Base-by-base conservation (phyloP, 2,329 filamentous ascomycete genomes). In the Exophiala sideris region DNA sequence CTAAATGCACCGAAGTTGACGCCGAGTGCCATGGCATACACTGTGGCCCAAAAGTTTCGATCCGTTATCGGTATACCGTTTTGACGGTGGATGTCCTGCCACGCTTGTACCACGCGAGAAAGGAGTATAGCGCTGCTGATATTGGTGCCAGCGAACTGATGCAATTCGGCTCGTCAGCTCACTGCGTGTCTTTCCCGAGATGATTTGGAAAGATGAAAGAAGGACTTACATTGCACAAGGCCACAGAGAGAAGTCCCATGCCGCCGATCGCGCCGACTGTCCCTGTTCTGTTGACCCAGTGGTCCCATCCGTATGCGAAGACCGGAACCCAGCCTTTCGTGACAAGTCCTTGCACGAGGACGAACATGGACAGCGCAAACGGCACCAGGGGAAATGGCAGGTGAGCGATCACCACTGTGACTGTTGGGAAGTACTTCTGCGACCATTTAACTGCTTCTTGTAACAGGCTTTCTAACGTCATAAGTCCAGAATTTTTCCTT, bases 1-100 rank as follows among this genome's bases (percentile, higher is more conserved):
- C 85, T 88, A 65, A 89, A 89, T 0, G 86, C 87, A 3, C 86
- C 86, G 54, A 84, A 89, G 67, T 90, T 89, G 56, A 89, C 84
- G 2, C 86, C 86, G 0, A 90, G 71, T 0, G 86, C 86, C 84
- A 89, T 87, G 67, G 80, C 48, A 24, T 53, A 53, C 29, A 53
- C 50, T 2, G 50, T 53, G 3, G 36, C 50, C 50, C 50, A 53
- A 65, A 88, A 88, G 0, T 80, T 86, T 3, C 86, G 78, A 40
- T 88, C 72, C 10, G 73, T 79, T 46, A 89, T 86, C 1, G 76
- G 68, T 1, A 67, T 69, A 0, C 70, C 69, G 36, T 74, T 78
- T 0, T 59, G 54, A 0, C 65, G 51, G 59, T 86, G 82, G 38
- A 89, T 87, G 1, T 71, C 63, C 58, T 81, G 73, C 87, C 87